phyloP scores from a whole-genome alignment of 768 basidiomycete species.

The Nevesoporus exiguus region DNA sequence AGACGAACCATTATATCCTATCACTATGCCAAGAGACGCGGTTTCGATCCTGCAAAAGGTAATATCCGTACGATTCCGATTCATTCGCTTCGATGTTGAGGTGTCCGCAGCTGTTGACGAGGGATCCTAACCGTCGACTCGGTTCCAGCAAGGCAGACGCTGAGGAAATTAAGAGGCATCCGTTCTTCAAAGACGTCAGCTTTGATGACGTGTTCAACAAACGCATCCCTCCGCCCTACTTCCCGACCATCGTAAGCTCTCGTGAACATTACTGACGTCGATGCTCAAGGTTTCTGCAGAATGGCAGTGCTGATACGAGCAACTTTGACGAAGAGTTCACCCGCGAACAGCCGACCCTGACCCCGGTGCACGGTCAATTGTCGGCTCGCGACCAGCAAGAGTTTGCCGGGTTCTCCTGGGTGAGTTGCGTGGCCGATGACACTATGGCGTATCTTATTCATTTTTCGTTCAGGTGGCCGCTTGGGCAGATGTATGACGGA shows the following conservation, averaged over 20 bases:
- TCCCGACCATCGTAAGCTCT: constrained; percentile 83
- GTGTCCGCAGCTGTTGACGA: constrained; percentile 70
- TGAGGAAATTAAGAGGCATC: constrained; percentile 94
- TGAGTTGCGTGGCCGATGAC: constrained; percentile 25
- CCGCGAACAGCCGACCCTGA: constrained; percentile 92
- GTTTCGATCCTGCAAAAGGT: constrained; percentile 96
- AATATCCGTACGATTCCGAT: constrained; percentile 3
- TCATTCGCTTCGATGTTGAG: constrained; percentile 3
- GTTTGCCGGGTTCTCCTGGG: constrained; percentile 98
- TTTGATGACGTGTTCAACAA: constrained; percentile 98
- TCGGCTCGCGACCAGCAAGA: constrained; percentile 89
- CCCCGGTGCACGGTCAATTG: constrained; percentile 93
- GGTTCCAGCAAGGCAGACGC: constrained; percentile 92
- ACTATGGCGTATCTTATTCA: background rate
- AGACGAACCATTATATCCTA: constrained; percentile 97
- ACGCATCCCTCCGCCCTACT: constrained; percentile 95
- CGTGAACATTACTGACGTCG: background rate
- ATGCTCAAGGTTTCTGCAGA: constrained; percentile 41
- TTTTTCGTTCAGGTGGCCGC: constrained; percentile 33
- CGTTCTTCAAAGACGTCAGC: constrained; percentile 98
- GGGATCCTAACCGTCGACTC: constrained; percentile 86
- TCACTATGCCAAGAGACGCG: constrained; percentile 97
- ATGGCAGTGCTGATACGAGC: constrained; percentile 81
- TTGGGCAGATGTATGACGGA: constrained; percentile 55
- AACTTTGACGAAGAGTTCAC: constrained; percentile 99